Evolutionary conservation across 441 rosid genomes (phyloP).

Genomic region (Pelargonium australe): DNA sequence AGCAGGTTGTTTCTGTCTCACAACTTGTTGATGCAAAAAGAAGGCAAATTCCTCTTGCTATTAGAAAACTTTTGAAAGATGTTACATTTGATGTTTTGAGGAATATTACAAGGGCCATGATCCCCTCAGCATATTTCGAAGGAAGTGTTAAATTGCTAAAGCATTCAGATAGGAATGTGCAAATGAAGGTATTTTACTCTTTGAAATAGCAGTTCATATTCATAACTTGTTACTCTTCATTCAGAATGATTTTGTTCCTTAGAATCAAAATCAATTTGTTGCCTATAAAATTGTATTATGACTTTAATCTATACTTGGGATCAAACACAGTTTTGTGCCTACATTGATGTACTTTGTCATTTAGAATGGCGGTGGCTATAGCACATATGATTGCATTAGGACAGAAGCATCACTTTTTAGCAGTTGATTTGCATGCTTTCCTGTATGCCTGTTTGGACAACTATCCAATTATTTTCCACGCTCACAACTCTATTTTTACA

Average conservation of each 20-base stretch:
- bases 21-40: conserved; percentile 46
- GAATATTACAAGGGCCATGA: conserved; percentile 48
- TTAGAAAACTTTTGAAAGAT: conserved; percentile 54
- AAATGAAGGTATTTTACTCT: conserved; percentile 58
- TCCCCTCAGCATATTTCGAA: conserved; percentile 67
- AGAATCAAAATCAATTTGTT: not conserved
- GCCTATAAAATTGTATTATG: too few species aligned
- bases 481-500: not conserved
- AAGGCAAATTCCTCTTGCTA: conserved; percentile 41
- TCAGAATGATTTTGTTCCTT: not conserved
- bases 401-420: not conserved
- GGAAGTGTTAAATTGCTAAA: conserved; percentile 64
- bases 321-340: not conserved
- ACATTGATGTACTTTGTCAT: not conserved
- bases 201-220: conserved; percentile 7
- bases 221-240: not conserved
- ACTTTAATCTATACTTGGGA: not conserved
- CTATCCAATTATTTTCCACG: not conserved
- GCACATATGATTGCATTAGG: too few species aligned
- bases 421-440: not conserved
- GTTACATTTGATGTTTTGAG: conserved; percentile 51
- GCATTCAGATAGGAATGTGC: conserved; percentile 47
- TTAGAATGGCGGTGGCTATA: not conserved
- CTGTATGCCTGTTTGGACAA: not conserved
- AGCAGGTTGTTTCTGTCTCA: conserved; percentile 49